phyloP scores from a whole-genome alignment of 352 stramenopile species.

The Globisporangium paroecandrum region DNA sequence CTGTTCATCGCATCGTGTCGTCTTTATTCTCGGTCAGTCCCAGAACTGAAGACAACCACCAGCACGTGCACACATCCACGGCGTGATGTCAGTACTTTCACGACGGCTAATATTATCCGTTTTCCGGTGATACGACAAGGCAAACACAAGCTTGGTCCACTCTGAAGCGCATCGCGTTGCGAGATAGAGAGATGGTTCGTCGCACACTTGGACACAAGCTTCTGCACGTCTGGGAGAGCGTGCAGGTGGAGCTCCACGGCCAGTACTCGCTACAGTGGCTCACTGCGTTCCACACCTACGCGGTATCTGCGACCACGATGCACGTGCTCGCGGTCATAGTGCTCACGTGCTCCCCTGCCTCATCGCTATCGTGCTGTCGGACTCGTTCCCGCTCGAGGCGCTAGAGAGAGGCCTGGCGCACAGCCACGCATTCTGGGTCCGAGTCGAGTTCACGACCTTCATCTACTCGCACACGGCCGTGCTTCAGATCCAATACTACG shows the following conservation, averaged over 20 bases:
- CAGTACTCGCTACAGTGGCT: slow-evolving; percentile 25
- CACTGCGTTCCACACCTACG: neutral
- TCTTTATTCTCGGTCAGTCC: no score
- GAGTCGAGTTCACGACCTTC: neutral
- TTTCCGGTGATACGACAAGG: no score
- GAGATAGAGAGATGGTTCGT: neutral
- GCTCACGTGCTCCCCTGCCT: slow-evolving; percentile 7
- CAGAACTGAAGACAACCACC: no score
- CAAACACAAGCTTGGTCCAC: no score
- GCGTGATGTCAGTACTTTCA: no score
- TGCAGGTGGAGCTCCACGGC: slow-evolving; percentile 40
- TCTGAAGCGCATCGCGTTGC: neutral
- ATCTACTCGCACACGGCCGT: slow-evolving; percentile 3
- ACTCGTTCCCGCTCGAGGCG: slow-evolving; percentile 9
- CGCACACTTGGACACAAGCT: neutral
- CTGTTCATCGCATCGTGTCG: no score
- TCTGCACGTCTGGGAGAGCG: slow-evolving; percentile 20
- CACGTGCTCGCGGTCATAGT: slow-evolving; percentile 1
- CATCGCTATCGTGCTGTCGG: neutral
- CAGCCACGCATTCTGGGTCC: slow-evolving; percentile 1
- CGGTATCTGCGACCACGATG: neutral
- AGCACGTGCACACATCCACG: no score
- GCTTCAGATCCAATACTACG: slow-evolving; percentile 5
- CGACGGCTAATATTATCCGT: no score
- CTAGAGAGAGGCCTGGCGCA: neutral